A percentile compares a stretch with the other conserved stretches of the same genome.
Evolutionary conservation across 306 rosid genomes (phyloP).

Genomic region (Clitoria ternatea): DNA sequence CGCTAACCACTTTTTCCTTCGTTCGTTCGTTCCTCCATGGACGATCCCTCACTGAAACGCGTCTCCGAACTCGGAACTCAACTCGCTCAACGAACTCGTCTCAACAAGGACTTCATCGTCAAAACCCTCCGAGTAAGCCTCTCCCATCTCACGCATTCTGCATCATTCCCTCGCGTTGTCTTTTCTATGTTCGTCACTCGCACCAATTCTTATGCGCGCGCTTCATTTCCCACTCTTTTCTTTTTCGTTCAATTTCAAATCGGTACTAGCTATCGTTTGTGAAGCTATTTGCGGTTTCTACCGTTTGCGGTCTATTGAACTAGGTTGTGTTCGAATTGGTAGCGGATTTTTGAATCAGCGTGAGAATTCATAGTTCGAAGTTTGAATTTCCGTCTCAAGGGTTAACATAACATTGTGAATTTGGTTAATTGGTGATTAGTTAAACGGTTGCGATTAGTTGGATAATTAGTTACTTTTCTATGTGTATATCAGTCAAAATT

Average conservation of each 20-base stretch:
- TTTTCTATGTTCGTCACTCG: background rate
- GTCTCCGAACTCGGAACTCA: constrained; percentile 53
- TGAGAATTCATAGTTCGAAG: background rate
- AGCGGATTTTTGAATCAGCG: background rate
- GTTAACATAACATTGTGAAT: background rate
- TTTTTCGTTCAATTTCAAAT: background rate
- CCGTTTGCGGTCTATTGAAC: background rate
- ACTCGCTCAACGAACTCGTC: constrained; percentile 53
- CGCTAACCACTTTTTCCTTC: background rate
- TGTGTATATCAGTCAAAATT: background rate
- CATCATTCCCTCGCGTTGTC: background rate
- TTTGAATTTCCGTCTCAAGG: background rate
- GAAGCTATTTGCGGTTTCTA: background rate
- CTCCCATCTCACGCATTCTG: background rate
- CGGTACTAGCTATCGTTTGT: background rate
- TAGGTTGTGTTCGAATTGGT: background rate
- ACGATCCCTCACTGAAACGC: constrained; percentile 43
- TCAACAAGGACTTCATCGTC: constrained; percentile 63
- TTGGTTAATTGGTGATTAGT: background rate
- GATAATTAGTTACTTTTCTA: background rate
- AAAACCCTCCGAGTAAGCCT: constrained; percentile 64
- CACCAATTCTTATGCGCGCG: background rate
- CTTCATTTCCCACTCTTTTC: background rate
- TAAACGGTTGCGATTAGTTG: background rate
- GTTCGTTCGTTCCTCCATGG: constrained; percentile 38